These are phyloP conservation scores for Eutrema salsugineum DNA, from an alignment of 441 rosid genomes.

Conservation along the genomic window DNA sequence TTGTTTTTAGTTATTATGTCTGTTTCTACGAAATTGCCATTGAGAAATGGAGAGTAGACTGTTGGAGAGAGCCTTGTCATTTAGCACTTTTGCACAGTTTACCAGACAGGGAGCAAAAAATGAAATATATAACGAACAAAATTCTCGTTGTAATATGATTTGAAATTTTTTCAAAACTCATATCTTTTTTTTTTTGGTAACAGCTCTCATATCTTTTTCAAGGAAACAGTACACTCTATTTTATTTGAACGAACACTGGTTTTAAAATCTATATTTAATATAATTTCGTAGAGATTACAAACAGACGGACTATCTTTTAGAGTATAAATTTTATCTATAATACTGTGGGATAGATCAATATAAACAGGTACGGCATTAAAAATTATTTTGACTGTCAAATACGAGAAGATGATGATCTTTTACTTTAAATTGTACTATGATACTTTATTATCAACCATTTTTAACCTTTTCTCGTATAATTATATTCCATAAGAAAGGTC, in stretches of 20 bases:
- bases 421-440: background rate
- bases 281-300: background rate
- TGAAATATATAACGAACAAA: background rate
- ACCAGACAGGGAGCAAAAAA: background rate
- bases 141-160: background rate
- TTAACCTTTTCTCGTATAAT: too few species aligned
- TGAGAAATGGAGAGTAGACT: constrained; percentile 43
- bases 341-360: background rate
- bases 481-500: too few species aligned
- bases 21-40: constrained; percentile 34
- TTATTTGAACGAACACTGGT: background rate
- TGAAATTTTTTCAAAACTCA: too few species aligned
- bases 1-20: background rate
- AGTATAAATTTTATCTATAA: background rate
- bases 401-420: background rate
- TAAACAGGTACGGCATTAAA: background rate
- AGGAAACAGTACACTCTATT: background rate
- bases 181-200: too few species aligned
- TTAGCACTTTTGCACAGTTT: constrained; percentile 42
- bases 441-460: background rate
- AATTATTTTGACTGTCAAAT: background rate
- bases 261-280: background rate
- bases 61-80: constrained; percentile 63
- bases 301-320: background rate
- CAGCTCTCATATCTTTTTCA: background rate